Conservation (phyloP, 306 rosid species). For the Acacia confusa region DNA sequence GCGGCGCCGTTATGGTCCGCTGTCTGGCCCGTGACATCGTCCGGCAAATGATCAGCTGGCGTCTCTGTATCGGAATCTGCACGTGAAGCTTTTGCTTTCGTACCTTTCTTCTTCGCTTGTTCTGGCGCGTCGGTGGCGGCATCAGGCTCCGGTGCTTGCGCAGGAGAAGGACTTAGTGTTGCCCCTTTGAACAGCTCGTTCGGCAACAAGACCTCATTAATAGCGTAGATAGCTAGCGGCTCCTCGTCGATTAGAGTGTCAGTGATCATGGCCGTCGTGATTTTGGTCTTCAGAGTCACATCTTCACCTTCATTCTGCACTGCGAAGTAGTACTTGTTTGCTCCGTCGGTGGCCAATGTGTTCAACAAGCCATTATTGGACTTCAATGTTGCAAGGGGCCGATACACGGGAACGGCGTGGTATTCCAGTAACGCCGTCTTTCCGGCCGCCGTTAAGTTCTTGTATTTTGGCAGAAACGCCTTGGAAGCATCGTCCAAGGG, state of each 20-base stretch:
- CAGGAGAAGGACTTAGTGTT: slow-evolving; percentile 51
- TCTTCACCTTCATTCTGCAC: slow-evolving; percentile 82
- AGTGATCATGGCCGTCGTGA: slow-evolving; percentile 59
- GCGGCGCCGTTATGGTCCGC: slow-evolving; percentile 46
- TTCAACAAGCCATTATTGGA: slow-evolving; percentile 63
- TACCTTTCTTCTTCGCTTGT: slow-evolving; percentile 39
- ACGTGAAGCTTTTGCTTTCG: not conserved
- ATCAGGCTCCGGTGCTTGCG: slow-evolving; percentile 57
- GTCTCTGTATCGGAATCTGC: not conserved
- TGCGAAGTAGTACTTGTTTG: slow-evolving; percentile 62
- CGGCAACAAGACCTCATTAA: slow-evolving; percentile 65
- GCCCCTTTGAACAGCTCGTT: slow-evolving; percentile 59
- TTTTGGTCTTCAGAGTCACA: slow-evolving; percentile 58
- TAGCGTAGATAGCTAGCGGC: slow-evolving; percentile 60
- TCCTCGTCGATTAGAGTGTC: slow-evolving; percentile 64
- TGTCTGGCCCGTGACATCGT: slow-evolving; percentile 48
- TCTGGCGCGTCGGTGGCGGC: slow-evolving; percentile 52
- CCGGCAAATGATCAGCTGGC: slow-evolving; percentile 39
- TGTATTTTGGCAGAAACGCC: slow-evolving; percentile 60
- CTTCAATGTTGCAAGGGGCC: slow-evolving; percentile 49
- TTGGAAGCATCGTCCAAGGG: slow-evolving; percentile 71
- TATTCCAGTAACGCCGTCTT: slow-evolving; percentile 60
- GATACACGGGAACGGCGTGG: slow-evolving; percentile 71
- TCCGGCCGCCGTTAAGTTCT: slow-evolving; percentile 60
- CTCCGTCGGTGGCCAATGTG: slow-evolving; percentile 85